Evolutionary conservation across 306 rosid genomes (phyloP).

Genomic region (Cicer pinnatifidum): DNA sequence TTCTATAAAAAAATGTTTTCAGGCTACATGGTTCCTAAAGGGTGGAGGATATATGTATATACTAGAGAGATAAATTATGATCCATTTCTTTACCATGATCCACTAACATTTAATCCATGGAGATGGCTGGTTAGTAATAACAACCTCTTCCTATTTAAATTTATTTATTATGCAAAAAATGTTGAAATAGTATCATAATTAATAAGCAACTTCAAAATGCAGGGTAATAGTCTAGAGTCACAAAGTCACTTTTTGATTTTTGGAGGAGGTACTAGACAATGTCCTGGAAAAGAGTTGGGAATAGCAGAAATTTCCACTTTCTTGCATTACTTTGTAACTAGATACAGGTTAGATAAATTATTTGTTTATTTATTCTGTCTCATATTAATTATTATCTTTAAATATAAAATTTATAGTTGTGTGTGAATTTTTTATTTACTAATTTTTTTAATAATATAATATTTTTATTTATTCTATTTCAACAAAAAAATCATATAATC

Average conservation of each 20-base stretch:
- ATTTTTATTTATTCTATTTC: too few relatives aligned
- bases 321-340: conserved; percentile 89
- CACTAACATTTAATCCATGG: conserved; percentile 88
- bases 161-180: not conserved
- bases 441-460: too few relatives aligned
- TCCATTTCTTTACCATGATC: conserved; percentile 73
- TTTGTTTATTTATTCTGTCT: not conserved
- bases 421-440: not conserved
- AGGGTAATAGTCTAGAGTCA: conserved; percentile 82
- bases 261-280: conserved; percentile 95
- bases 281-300: conserved; percentile 95
- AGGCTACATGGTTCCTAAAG: conserved; percentile 89
- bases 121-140: conserved; percentile 97
- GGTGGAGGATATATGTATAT: conserved; percentile 95
- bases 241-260: conserved; percentile 73
- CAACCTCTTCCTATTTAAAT: not conserved
- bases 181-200: conserved; percentile 11
- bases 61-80: conserved; percentile 95
- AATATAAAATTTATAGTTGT: too few relatives aligned
- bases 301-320: conserved; percentile 92
- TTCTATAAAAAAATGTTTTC: conserved; percentile 28
- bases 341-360: conserved; percentile 81
- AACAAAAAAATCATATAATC: too few relatives aligned
- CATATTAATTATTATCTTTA: too few relatives aligned
- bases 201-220: conserved; percentile 47